Percentiles rank a stretch among this genome's conserved stretches.
Conservation (phyloP, 2,329 filamentous ascomycete species). For the Scedosporium aurantiacum region DNA sequence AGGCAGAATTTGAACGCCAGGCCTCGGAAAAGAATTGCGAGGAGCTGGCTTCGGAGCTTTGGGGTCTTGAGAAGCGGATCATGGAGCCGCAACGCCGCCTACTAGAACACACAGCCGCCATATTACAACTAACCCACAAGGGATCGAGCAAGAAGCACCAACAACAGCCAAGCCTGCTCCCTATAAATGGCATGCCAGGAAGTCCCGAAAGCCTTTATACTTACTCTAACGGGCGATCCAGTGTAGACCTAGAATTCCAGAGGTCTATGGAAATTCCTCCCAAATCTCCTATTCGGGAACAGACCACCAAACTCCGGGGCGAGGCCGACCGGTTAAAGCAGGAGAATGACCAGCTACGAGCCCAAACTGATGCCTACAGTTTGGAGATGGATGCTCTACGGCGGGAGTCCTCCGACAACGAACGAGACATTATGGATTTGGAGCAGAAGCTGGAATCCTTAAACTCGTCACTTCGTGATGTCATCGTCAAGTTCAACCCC, state of each 20-base stretch:
- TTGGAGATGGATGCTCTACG: conserved; percentile 26
- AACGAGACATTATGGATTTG: conserved; percentile 46
- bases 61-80: conserved; percentile 64
- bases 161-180: conserved; percentile 19
- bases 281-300: conserved; percentile 45
- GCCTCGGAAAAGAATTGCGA: conserved; percentile 74
- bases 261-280: conserved; percentile 45
- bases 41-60: conserved; percentile 70
- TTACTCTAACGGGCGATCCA: conserved; percentile 50
- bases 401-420: conserved; percentile 24
- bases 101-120: conserved; percentile 82
- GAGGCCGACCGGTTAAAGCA: conserved; percentile 35
- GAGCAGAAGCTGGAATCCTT: conserved; percentile 57
- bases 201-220: conserved; percentile 70
- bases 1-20: conserved; percentile 64
- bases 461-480: conserved; percentile 54
- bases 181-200: conserved; percentile 51
- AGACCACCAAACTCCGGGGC: conserved; percentile 37
- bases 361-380: conserved; percentile 21
- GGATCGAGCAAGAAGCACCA: conserved; percentile 49
- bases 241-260: conserved; percentile 59
- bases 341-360: conserved; percentile 27
- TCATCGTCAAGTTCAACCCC: conserved; percentile 55
- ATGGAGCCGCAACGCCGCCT: conserved; percentile 66
- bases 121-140: conserved; percentile 82